A percentile compares a stretch with the other conserved stretches of the same genome.
These are phyloP conservation scores for Microcos paniculata DNA, from an alignment of 345 rosid genomes.

Conservation along the genomic window DNA sequence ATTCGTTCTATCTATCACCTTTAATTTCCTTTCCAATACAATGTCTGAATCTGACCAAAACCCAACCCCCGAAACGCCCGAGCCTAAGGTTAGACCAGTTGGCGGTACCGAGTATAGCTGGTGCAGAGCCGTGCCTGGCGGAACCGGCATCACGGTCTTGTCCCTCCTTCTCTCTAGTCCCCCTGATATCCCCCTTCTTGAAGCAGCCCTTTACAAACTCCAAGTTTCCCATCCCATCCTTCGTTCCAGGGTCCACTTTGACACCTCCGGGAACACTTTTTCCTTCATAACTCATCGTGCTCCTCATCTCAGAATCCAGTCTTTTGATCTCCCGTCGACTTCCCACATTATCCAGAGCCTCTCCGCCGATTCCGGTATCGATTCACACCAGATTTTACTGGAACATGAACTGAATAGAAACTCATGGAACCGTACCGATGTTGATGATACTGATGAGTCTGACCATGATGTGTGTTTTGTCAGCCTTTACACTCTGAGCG, in stretches of 20 bases:
- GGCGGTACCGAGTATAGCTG: slow-evolving; percentile 83
- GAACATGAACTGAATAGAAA: slow-evolving; percentile 74
- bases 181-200: slow-evolving; percentile 43
- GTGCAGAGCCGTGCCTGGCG: slow-evolving; percentile 83
- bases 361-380: slow-evolving; percentile 15
- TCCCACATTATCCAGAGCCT: slow-evolving; percentile 34
- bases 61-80: slow-evolving; percentile 19
- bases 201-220: slow-evolving; percentile 49
- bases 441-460: slow-evolving; percentile 21
- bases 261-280: slow-evolving; percentile 45
- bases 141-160: slow-evolving; percentile 83
- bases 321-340: slow-evolving; percentile 54
- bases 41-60: slow-evolving; percentile 18
- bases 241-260: slow-evolving; percentile 62
- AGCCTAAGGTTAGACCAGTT: slow-evolving; percentile 41
- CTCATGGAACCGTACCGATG: slow-evolving; percentile 42
- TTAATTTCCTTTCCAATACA: background rate
- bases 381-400: slow-evolving; percentile 45
- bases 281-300: slow-evolving; percentile 52
- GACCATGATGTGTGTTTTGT: slow-evolving; percentile 43
- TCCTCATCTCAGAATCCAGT: slow-evolving; percentile 43
- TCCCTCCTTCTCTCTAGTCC: slow-evolving; percentile 52
- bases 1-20: background rate
- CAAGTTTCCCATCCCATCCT: slow-evolving; percentile 69
- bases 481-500: slow-evolving; percentile 50